These are phyloP conservation scores for Leccinum fuscescens DNA, from an alignment of 1,284 basidiomycete species.

Conservation along the genomic window DNA sequence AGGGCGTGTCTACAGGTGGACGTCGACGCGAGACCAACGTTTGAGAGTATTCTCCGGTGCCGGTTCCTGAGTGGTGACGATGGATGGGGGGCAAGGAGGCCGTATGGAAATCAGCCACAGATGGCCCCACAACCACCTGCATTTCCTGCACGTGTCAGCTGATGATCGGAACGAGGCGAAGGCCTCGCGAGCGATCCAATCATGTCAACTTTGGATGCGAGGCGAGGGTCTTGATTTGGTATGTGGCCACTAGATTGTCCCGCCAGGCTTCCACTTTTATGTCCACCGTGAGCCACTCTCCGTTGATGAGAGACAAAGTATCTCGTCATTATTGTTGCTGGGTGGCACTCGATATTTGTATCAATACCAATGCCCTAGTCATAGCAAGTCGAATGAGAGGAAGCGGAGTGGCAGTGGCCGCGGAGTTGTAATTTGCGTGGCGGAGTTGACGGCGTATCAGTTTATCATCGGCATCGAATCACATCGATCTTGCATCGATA, in stretches of 20 bases:
- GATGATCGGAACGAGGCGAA: conserved; percentile 19
- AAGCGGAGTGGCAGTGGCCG: not conserved
- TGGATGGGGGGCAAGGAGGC: conserved; percentile 53
- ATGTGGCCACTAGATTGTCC: conserved; percentile 11
- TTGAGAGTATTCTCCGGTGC: conserved; percentile 75
- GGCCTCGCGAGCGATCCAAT: conserved; percentile 30
- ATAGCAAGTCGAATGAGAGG: not conserved
- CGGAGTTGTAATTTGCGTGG: conserved; percentile 21
- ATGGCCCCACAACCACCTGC: conserved; percentile 31
- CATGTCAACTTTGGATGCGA: not conserved
- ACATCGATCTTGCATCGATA: conserved; percentile 57
- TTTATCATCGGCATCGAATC: conserved; percentile 45
- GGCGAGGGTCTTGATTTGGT: conserved; percentile 7
- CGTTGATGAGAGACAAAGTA: conserved; percentile 7
- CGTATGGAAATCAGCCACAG: conserved; percentile 30
- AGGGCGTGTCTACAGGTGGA: conserved; percentile 77
- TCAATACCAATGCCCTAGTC: not conserved
- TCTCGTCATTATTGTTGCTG: conserved; percentile 8
- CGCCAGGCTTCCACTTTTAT: conserved; percentile 5
- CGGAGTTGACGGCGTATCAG: conserved; percentile 35
- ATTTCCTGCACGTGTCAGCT: conserved; percentile 30
- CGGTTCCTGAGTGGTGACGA: conserved; percentile 72
- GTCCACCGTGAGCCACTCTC: conserved; percentile 7
- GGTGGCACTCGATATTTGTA: conserved; percentile 13
- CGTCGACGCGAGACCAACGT: conserved; percentile 71